Evolutionary conservation across 805 yeast genomes (phyloP).

Genomic region (Candida pseudofarinosa): DNA sequence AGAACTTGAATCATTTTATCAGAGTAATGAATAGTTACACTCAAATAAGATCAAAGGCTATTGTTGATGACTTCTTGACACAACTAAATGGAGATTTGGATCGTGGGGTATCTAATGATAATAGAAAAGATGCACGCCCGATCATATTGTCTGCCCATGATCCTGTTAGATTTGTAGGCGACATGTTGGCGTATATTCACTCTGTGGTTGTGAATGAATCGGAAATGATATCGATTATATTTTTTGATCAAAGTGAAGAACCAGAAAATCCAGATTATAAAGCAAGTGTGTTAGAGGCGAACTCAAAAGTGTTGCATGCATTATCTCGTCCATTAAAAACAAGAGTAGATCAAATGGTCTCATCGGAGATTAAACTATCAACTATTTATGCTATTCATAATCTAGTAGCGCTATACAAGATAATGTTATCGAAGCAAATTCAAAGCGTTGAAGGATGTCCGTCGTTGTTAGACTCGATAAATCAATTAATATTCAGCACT

Average conservation of each 20-base stretch:
- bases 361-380: slow-evolving; percentile 57
- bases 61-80: slow-evolving; percentile 62
- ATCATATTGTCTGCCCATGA: slow-evolving; percentile 70
- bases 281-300: slow-evolving; percentile 28
- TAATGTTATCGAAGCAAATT: slow-evolving; percentile 58
- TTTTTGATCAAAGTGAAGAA: slow-evolving; percentile 27
- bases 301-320: slow-evolving; percentile 48
- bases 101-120: slow-evolving; percentile 2
- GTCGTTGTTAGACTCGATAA: slow-evolving; percentile 19
- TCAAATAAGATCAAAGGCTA: slow-evolving; percentile 59
- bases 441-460: slow-evolving; percentile 6
- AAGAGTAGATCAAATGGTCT: slow-evolving; percentile 63
- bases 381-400: slow-evolving; percentile 56
- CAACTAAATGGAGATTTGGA: slow-evolving; percentile 44
- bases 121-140: slow-evolving; percentile 33
- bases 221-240: slow-evolving; percentile 65
- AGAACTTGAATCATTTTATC: slow-evolving; percentile 50
- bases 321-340: slow-evolving; percentile 59
- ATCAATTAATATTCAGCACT: slow-evolving; percentile 19
- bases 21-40: slow-evolving; percentile 59
- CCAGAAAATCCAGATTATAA: slow-evolving; percentile 24
- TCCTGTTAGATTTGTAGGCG: slow-evolving; percentile 79
- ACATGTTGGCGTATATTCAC: slow-evolving; percentile 83
- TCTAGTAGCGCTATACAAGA: slow-evolving; percentile 60
- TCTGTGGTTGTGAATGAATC: slow-evolving; percentile 81